phyloP scores from a whole-genome alignment of 2,329 filamentous ascomycete species.

The Phaeomoniella chlamydospora region DNA sequence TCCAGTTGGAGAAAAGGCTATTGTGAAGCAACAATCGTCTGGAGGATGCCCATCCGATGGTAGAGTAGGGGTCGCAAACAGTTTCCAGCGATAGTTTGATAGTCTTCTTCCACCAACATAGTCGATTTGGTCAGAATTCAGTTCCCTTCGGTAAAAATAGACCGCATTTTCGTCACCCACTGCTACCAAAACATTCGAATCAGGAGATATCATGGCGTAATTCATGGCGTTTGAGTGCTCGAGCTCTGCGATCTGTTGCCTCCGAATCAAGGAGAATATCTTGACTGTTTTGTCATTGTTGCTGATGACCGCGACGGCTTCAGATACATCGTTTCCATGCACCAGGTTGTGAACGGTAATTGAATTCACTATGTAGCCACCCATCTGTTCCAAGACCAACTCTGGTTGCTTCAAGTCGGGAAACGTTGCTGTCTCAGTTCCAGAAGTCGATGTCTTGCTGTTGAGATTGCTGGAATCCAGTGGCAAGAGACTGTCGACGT shows the following conservation, averaged over 20 bases:
- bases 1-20: constrained; percentile 33
- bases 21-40: constrained; percentile 31
- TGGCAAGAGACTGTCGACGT: constrained; percentile 44
- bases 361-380: constrained; percentile 51
- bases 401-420: constrained; percentile 4
- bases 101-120: constrained; percentile 18
- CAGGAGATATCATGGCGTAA: constrained; percentile 82
- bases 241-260: constrained; percentile 54
- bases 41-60: constrained; percentile 23
- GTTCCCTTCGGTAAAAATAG: constrained; percentile 57
- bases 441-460: background rate
- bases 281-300: constrained; percentile 89
- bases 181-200: constrained; percentile 65
- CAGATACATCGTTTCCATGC: constrained; percentile 30
- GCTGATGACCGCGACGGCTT: constrained; percentile 45
- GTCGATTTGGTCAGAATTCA: constrained; percentile 14
- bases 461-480: constrained; percentile 23
- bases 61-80: constrained; percentile 20
- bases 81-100: constrained; percentile 24
- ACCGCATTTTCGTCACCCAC: constrained; percentile 78
- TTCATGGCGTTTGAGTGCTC: constrained; percentile 78
- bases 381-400: constrained; percentile 32
- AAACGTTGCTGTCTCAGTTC: background rate
- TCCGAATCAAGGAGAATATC: constrained; percentile 60
- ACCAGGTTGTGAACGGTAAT: constrained; percentile 47